Evolutionary conservation across 768 basidiomycete genomes (phyloP).

Genomic region (Hericium erinaceus): DNA sequence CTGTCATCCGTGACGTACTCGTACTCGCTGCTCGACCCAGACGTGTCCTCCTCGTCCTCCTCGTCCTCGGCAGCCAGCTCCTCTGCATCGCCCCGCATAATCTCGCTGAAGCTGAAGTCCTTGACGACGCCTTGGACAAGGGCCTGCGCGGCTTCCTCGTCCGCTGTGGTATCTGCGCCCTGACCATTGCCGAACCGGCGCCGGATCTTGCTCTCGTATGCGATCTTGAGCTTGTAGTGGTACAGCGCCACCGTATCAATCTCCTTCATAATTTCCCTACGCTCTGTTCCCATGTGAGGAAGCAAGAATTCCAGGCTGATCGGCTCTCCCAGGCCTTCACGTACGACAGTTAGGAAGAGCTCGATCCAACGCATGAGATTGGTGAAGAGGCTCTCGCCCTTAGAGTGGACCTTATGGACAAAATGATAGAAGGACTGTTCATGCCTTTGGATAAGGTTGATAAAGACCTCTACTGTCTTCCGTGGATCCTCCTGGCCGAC

Average conservation of each 20-base stretch:
- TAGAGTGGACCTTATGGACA: slow-evolving; percentile 97
- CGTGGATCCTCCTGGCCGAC: slow-evolving; percentile 80
- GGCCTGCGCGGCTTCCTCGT: slow-evolving; percentile 76
- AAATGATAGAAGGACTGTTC: slow-evolving; percentile 95
- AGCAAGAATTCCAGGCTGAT: slow-evolving; percentile 85
- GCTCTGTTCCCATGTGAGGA: slow-evolving; percentile 72
- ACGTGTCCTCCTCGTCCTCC: slow-evolving; percentile 36
- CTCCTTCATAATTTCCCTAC: slow-evolving; percentile 70
- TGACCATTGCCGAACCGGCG: slow-evolving; percentile 66
- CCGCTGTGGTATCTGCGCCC: slow-evolving; percentile 40
- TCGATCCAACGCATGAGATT: slow-evolving; percentile 96
- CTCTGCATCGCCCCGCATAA: slow-evolving; percentile 68
- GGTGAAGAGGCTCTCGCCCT: slow-evolving; percentile 90
- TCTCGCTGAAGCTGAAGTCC: slow-evolving; percentile 74
- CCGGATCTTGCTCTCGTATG: slow-evolving; percentile 88
- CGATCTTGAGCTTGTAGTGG: slow-evolving; percentile 89
- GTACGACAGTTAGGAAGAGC: slow-evolving; percentile 81
- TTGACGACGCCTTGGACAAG: slow-evolving; percentile 75
- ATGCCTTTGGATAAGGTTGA: slow-evolving; percentile 87
- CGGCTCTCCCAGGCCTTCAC: slow-evolving; percentile 70
- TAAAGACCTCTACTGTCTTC: slow-evolving; percentile 84
- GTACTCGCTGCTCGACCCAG: slow-evolving; percentile 20
- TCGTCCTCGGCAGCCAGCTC: slow-evolving; percentile 62
- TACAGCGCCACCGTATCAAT: slow-evolving; percentile 85
- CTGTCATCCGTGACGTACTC: slow-evolving; percentile 32